Evolutionary conservation across 2,329 filamentous ascomycete species (phyloP), one percentile per base, ranked within the genome.

Genomic region (Talaromyces verruculosus): DNA sequence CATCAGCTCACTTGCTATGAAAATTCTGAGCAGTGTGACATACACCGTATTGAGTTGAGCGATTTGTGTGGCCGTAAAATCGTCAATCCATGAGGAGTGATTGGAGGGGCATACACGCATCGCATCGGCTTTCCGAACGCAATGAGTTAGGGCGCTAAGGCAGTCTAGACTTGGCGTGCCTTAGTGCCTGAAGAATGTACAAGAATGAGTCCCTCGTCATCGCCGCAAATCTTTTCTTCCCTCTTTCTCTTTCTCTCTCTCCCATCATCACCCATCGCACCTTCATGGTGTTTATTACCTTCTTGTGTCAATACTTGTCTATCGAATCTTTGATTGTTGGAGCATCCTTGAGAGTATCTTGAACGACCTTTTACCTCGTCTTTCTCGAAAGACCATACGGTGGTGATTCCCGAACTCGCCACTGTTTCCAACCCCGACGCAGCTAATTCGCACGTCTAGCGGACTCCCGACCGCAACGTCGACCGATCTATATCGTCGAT

Each of bases 241-340:
- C 30, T 41, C 37, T 41, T 43, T 53, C 59, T 58, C 41, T 43
- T 55, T 49, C 55, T 55, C 51, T 53, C 30, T n/a, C 30, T 68
- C 64, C 61, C 64, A 63, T 41, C 28, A 67, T 47, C 43, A 13
- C 60, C 45, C 33, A 39, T 67, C 53, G 59, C 45, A 67, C 63
- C 62, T 58, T 51, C 60, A 65, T 64, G 35, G 62, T 64, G 62
- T 64, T 22, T 28, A 13, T 64, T 61, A 37, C 43, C 25, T 63
- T 41, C 43, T 33, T 55, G 41, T 57, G 33, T 41, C 57, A 19
- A 43, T 13, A 45, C 45, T n/a, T 60, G 11, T 39, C 33, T 13
- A 35, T 37, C 39, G 53, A 57, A 37, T 3, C 2, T 19, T 4
- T 39, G 7, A 17, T 37, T 39, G 30, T 15, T 10, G 6, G n/a